These are phyloP conservation scores for Chaetomium strumarium DNA, from an alignment of 2,329 filamentous ascomycete genomes.

Conservation along the genomic window DNA sequence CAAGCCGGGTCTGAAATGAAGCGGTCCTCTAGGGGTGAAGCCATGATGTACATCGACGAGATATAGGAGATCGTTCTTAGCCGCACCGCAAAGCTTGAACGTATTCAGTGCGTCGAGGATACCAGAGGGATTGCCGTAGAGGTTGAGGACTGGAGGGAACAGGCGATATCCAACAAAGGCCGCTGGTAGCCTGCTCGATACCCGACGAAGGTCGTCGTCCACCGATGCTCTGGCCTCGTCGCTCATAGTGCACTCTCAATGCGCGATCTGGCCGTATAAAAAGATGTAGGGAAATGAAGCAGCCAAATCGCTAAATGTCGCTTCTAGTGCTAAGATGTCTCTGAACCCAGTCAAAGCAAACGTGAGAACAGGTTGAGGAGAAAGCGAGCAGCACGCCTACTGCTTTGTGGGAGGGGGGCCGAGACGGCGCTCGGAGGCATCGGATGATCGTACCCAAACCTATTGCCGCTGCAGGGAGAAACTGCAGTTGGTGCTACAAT, in stretches of 20 bases:
- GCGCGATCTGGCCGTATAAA: too few species aligned
- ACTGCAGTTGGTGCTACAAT: too few species aligned
- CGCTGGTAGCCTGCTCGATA: not conserved
- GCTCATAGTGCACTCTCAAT: not conserved
- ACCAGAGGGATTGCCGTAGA: slow-evolving; percentile 8
- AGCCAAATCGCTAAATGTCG: too few species aligned
- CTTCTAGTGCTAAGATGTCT: not conserved
- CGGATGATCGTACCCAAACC: not conserved
- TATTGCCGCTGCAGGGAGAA: not conserved
- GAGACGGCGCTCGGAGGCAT: not conserved
- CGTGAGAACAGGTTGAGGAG: not conserved
- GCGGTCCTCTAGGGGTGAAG: slow-evolving; percentile 9
- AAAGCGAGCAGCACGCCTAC: not conserved
- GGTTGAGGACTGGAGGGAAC: slow-evolving; percentile 9
- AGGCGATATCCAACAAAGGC: slow-evolving; percentile 5
- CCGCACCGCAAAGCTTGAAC: slow-evolving; percentile 8
- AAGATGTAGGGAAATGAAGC: too few species aligned
- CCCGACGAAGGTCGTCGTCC: not conserved
- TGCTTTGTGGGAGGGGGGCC: not conserved
- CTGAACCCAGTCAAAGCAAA: not conserved
- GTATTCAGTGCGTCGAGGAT: not conserved
- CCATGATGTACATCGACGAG: slow-evolving; percentile 11
- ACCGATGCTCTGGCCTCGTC: slow-evolving; percentile 1
- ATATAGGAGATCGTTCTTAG: slow-evolving; percentile 6
- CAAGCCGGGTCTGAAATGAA: slow-evolving; percentile 9